Base-by-base conservation (phyloP, 495 filamentous ascomycete species). In the Penicillium goetzii region DNA sequence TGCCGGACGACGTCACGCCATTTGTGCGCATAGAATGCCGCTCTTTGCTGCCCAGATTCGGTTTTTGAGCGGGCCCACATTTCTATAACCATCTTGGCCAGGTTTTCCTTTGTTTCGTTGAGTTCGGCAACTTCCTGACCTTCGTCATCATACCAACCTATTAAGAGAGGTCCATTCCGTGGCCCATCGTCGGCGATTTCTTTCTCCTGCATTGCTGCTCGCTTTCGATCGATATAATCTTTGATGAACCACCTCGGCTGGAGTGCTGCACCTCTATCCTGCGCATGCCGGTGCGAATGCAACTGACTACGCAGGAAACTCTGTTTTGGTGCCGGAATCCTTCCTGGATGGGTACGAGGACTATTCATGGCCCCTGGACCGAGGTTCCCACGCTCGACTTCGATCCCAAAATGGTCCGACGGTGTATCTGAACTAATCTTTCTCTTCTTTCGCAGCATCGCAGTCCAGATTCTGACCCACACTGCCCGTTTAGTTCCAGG, bases 141-240 rank as follows among this genome's bases (percentile, higher is more conserved):
- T 23, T 60, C 58, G 23, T 60, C 58, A 36, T 60, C 45, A n/a
- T 60, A 60, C 58, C 58, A 60, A 15, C 45, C 58, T 33, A 60
- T 52, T 43, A 60, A 51, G 2, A 21, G 45, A 9, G 58, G 58
- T 10, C 38, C 56, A 19, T 45, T 17, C 32, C n/a, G 19, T 8
- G 9, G 51, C 17, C 23, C 19, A 8, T 41, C 34, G 12, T 41
- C 10, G 7, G 32, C 5, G 21, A 26, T 23, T 10, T 57, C 54
- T 8, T 25, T 57, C 9, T 23, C 30, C 11, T 58, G 21, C 33
- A 47, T 43, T 4, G 3, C 6, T 32, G 36, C 41, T 6, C 38
- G 34, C 56, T 58, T 58, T 19, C 28, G 40, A 19, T 58, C 26
- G 26, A 58, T 58, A 32, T 58, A 58, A 11, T 58, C 56, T 58